Evolutionary conservation across 345 rosid species (phyloP).

Genomic region (Citrus australasica): DNA sequence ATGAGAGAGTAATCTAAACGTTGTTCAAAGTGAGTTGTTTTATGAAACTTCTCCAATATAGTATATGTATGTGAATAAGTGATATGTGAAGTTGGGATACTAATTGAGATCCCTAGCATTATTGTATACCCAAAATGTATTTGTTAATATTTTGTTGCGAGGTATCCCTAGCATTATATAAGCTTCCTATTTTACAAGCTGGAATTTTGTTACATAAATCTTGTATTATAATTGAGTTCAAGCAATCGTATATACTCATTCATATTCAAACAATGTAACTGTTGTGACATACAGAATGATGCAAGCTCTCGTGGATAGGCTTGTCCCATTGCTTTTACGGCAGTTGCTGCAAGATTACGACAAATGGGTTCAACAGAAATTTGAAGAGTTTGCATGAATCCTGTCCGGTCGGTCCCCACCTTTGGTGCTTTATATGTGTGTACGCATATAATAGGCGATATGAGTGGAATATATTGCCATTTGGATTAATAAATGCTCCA

Average conservation of each 20-base stretch:
- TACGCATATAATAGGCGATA: too few species aligned
- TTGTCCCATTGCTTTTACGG: conserved; percentile 59
- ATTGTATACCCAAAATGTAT: too few species aligned
- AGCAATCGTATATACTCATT: neutral
- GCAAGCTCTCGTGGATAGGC: conserved; percentile 76
- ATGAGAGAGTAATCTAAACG: neutral
- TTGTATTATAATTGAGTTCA: neutral
- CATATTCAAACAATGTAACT: conserved; percentile 2
- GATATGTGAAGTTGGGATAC: too few species aligned
- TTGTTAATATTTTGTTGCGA: neutral
- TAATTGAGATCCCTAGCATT: too few species aligned
- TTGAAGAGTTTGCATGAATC: conserved; percentile 12
- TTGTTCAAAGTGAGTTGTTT: too few species aligned
- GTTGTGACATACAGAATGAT: conserved; percentile 51
- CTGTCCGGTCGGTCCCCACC: neutral
- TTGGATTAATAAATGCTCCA: too few species aligned
- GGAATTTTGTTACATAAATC: neutral
- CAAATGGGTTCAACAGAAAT: conserved; percentile 49
- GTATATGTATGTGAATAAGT: neutral
- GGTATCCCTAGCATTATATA: neutral
- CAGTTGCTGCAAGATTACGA: conserved; percentile 60
- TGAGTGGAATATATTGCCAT: too few species aligned
- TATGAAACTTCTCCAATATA: neutral
- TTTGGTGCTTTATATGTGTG: neutral
- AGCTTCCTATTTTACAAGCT: neutral